These are phyloP conservation scores for Backusella sp. DNA, from an alignment of 192 early-diverging fungal genomes.

Conservation along the genomic window DNA sequence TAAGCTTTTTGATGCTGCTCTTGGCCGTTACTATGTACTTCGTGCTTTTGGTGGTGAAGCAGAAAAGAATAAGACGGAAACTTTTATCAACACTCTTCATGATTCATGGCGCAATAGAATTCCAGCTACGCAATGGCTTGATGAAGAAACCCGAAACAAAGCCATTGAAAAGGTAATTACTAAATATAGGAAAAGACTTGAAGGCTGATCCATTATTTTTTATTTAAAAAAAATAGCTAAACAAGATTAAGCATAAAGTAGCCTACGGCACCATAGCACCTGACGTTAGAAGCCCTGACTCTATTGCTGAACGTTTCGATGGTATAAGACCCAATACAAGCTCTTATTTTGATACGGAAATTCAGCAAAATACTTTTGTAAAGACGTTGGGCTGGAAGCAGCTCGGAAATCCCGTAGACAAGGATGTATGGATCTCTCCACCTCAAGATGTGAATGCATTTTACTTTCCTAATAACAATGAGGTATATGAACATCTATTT, in stretches of 20 bases:
- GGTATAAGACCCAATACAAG: conserved; percentile 43
- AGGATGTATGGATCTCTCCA: conserved; percentile 48
- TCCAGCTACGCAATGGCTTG: conserved; percentile 42
- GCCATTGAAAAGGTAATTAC: conserved; percentile 33
- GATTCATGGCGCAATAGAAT: conserved; percentile 34
- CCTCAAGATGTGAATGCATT: conserved; percentile 28
- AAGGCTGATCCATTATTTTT: background rate
- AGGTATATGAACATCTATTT: no score
- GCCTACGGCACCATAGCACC: conserved; percentile 60
- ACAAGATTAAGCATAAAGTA: conserved; percentile 55
- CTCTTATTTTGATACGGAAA: conserved; percentile 64
- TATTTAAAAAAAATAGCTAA: conserved; percentile 20
- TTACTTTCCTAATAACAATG: background rate
- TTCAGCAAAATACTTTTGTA: conserved; percentile 42
- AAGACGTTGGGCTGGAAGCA: conserved; percentile 12
- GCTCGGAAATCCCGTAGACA: conserved; percentile 44
- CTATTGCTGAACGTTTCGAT: conserved; percentile 54
- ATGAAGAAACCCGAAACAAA: conserved; percentile 30
- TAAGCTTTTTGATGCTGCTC: background rate
- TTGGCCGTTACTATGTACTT: conserved; percentile 44
- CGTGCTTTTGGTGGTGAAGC: conserved; percentile 39
- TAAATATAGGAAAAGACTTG: background rate
- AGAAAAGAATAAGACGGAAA: conserved; percentile 37
- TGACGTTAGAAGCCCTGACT: conserved; percentile 44
- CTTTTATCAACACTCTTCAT: conserved; percentile 38